Evolutionary conservation across 2,329 filamentous ascomycete species (phyloP).

Genomic region (Aspergillus sp.): DNA sequence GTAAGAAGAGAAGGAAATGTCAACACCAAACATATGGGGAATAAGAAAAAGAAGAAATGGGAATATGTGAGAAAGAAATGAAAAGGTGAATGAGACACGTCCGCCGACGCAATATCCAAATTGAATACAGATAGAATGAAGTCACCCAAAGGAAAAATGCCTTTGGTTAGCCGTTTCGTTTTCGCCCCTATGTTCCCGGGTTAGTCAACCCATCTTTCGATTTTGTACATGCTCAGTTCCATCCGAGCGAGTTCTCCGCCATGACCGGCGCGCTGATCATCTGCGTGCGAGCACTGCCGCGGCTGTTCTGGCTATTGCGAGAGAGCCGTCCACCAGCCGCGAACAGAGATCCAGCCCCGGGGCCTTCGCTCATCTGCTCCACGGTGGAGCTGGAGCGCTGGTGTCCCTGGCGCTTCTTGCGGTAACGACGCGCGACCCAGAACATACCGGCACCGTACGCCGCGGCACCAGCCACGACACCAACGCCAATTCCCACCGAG

Average conservation of each 20-base stretch:
- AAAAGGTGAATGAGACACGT: conserved; percentile 15
- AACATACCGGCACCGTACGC: conserved; percentile 96
- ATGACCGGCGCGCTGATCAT: conserved; percentile 88
- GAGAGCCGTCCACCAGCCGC: conserved; percentile 45
- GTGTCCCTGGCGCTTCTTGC: conserved; percentile 76
- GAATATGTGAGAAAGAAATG: conserved; percentile 21
- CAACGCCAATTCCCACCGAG: conserved; percentile 68
- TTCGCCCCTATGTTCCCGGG: conserved; percentile 8
- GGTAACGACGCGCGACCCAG: conserved; percentile 84
- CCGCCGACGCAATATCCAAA: conserved; percentile 11
- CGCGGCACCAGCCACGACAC: conserved; percentile 72
- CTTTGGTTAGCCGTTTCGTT: neutral
- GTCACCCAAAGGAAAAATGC: conserved; percentile 10
- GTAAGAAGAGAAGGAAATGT: conserved; percentile 14
- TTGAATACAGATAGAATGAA: conserved; percentile 23
- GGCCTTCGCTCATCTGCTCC: conserved; percentile 66
- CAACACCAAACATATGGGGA: conserved; percentile 31
- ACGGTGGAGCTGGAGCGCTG: conserved; percentile 70
- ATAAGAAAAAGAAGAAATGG: conserved; percentile 28
- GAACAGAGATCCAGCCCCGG: conserved; percentile 38
- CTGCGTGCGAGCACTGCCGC: conserved; percentile 63
- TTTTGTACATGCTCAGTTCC: conserved; percentile 64
- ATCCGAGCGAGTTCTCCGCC: conserved; percentile 90
- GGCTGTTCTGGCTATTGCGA: conserved; percentile 61
- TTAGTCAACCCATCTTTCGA: neutral